Evolutionary conservation across 2,329 filamentous ascomycete genomes (phyloP).

Genomic region (Metarhizium humberi): DNA sequence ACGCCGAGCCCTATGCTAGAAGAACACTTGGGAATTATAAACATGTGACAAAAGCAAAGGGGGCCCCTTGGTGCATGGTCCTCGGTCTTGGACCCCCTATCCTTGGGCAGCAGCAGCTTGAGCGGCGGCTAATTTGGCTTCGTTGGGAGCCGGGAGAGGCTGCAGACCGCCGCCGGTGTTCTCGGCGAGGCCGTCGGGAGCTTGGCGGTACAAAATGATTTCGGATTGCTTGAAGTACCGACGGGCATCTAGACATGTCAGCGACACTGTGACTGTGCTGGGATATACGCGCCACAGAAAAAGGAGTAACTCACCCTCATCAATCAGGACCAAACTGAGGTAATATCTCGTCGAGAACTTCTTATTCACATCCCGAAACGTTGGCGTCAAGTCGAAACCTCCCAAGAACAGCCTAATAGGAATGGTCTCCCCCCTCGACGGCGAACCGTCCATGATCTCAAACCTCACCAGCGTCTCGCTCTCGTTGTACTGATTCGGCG

Average conservation of each 20-base stretch:
- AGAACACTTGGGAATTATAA: slow-evolving; percentile 9
- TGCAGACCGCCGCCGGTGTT: slow-evolving; percentile 26
- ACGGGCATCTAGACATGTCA: slow-evolving; percentile 61
- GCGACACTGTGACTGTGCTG: slow-evolving; percentile 2
- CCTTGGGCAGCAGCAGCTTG: slow-evolving; percentile 8
- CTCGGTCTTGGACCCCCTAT: not conserved
- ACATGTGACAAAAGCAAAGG: not conserved
- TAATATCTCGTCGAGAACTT: slow-evolving; percentile 99
- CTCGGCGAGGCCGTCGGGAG: slow-evolving; percentile 40
- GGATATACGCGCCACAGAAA: not conserved
- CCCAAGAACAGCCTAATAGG: slow-evolving; percentile 95
- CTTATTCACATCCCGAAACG: slow-evolving; percentile 99
- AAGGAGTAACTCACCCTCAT: slow-evolving; percentile 58
- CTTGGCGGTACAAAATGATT: slow-evolving; percentile 90
- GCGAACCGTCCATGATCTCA: slow-evolving; percentile 99
- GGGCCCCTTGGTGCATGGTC: not conserved
- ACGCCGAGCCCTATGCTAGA: slow-evolving; percentile 33
- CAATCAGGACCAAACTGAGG: slow-evolving; percentile 88
- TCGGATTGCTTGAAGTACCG: slow-evolving; percentile 99
- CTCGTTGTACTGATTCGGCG: slow-evolving; percentile 98
- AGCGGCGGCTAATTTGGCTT: slow-evolving; percentile 35
- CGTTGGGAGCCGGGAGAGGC: slow-evolving; percentile 31
- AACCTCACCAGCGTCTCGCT: slow-evolving; percentile 96
- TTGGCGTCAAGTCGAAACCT: slow-evolving; percentile 94
- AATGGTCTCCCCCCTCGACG: slow-evolving; percentile 87